phyloP scores from a whole-genome alignment of 2,329 filamentous ascomycete genomes.

The Fusarium liriodendri region DNA sequence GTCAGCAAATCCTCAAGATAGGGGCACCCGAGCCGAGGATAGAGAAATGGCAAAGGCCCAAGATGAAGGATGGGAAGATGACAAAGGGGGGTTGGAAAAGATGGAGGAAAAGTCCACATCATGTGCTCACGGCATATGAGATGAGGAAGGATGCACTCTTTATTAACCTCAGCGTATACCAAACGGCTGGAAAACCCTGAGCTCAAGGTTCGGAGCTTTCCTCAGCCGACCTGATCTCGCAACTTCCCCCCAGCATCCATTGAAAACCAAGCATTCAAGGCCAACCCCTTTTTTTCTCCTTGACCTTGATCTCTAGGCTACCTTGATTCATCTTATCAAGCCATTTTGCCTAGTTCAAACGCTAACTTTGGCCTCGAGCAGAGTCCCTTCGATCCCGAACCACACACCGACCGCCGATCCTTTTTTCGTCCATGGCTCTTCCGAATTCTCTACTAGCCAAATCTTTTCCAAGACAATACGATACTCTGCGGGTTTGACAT shows the following conservation, averaged over 20 bases:
- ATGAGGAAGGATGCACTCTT: neutral
- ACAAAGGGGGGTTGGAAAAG: neutral
- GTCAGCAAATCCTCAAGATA: neutral
- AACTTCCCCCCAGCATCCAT: neutral
- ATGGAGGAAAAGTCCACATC: neutral
- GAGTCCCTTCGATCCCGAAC: neutral
- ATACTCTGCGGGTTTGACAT: no score
- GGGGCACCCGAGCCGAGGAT: neutral
- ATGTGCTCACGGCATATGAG: neutral
- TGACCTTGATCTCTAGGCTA: neutral
- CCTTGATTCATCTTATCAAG: no score
- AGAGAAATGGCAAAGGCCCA: neutral
- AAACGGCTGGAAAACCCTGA: neutral
- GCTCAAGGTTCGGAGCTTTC: neutral
- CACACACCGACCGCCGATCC: neutral
- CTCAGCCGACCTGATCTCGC: neutral
- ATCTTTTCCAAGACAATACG: no score
- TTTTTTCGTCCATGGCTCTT: rapidly evolving
- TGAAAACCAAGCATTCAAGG: neutral
- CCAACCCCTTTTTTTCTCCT: neutral
- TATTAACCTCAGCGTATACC: neutral
- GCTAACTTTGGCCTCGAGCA: neutral
- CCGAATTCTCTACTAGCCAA: neutral
- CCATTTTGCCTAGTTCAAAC: neutral
- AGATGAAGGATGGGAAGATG: neutral